phyloP scores from a whole-genome alignment of 441 rosid species.

The Breynia disticha region DNA sequence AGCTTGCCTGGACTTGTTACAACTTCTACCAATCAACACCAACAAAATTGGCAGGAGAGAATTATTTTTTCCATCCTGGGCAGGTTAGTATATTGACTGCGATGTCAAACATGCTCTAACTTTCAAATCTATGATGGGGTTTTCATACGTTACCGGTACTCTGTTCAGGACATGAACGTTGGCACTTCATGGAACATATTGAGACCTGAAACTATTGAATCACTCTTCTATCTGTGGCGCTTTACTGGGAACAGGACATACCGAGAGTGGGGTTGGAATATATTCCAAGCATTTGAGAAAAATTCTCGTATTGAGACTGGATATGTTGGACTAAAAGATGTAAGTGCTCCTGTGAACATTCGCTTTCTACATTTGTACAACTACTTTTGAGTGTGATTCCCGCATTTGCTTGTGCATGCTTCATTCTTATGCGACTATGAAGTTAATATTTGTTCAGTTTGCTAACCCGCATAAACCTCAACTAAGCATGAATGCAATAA shows the following conservation, averaged over 20 bases:
- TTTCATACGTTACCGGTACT: constrained; percentile 1
- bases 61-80: constrained; percentile 72
- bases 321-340: constrained; percentile 91
- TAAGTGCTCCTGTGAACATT: constrained; percentile 25
- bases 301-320: constrained; percentile 77
- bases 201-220: constrained; percentile 95
- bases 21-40: constrained; percentile 86
- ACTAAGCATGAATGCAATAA: no score
- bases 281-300: constrained; percentile 88
- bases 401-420: not conserved
- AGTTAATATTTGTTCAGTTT: no score
- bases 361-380: not conserved
- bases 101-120: not conserved
- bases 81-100: constrained; percentile 32
- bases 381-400: not conserved
- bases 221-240: constrained; percentile 92
- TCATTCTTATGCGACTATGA: no score
- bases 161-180: constrained; percentile 79
- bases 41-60: constrained; percentile 95
- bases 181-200: constrained; percentile 89
- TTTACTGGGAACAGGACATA: constrained; percentile 91
- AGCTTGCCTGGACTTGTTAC: constrained; percentile 99
- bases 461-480: no score
- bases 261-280: constrained; percentile 98
- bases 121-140: not conserved